Evolutionary conservation across 2,329 filamentous ascomycete genomes (phyloP).

Genomic region (Paracoccidioides lutzii): DNA sequence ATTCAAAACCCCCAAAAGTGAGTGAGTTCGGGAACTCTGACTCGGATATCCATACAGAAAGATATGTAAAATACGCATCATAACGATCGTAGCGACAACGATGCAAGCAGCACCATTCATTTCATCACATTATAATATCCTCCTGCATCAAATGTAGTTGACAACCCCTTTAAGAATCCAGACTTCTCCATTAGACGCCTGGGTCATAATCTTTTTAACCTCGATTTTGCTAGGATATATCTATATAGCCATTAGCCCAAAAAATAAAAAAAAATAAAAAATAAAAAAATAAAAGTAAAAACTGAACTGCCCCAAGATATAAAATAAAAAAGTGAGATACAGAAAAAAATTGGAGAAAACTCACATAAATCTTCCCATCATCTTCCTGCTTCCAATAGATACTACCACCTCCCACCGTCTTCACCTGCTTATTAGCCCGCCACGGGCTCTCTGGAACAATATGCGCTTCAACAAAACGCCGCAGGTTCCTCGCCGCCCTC

Average conservation of each 20-base stretch:
- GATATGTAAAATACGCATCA: not conserved
- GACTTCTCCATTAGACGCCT: constrained; percentile 78
- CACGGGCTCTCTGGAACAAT: constrained; percentile 44
- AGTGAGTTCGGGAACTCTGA: not conserved
- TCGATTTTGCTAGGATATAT: constrained; percentile 64
- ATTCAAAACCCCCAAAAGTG: not conserved
- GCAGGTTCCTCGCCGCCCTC: constrained; percentile 62
- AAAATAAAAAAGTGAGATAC: not conserved
- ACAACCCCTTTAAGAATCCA: constrained; percentile 58
- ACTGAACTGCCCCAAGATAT: not conserved
- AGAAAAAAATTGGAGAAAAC: constrained; percentile 18
- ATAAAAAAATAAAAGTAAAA: not conserved
- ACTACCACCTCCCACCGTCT: constrained; percentile 55
- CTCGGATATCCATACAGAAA: not conserved
- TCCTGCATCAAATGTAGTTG: constrained; percentile 30
- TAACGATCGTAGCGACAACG: not conserved
- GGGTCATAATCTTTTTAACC: constrained; percentile 59
- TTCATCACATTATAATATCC: not conserved
- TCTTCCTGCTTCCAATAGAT: constrained; percentile 68
- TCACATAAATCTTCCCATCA: constrained; percentile 51
- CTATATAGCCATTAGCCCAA: constrained; percentile 12
- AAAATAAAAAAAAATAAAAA: not conserved
- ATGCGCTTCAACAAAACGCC: constrained; percentile 74
- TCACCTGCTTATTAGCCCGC: constrained; percentile 24
- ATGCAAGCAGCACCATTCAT: not conserved